phyloP scores from a whole-genome alignment of 75 land plant species.

The Pinus taeda region DNA sequence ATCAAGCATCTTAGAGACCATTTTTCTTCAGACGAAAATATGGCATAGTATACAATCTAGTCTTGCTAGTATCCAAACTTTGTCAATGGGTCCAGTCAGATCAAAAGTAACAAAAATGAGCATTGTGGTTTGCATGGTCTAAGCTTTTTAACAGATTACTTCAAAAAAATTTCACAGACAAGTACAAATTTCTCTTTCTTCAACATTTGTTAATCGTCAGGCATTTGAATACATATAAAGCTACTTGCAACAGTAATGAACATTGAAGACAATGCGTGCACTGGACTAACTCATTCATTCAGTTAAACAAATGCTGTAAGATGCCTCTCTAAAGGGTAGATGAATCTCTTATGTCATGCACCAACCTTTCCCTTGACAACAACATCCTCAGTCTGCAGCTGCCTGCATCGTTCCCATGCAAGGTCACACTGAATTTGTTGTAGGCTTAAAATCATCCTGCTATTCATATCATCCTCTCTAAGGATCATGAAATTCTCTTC shows the following conservation, averaged over 20 bases:
- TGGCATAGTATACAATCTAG: too few relatives aligned
- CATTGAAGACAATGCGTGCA: background rate
- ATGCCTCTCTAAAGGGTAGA: background rate
- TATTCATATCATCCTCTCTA: slow-evolving; percentile 68
- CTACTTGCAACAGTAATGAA: background rate
- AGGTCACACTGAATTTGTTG: slow-evolving; percentile 61
- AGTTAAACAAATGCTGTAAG: background rate
- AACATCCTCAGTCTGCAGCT: slow-evolving; percentile 88
- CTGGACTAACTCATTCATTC: background rate
- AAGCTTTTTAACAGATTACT: too few relatives aligned
- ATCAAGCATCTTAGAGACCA: too few relatives aligned
- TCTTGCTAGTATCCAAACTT: too few relatives aligned
- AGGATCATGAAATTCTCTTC: slow-evolving; percentile 71
- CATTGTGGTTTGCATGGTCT: too few relatives aligned
- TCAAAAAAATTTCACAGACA: too few relatives aligned
- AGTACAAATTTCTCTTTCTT: too few relatives aligned
- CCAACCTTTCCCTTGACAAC: slow-evolving; percentile 75
- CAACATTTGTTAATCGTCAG: too few relatives aligned
- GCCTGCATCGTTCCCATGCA: slow-evolving; percentile 93
- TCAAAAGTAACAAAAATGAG: too few relatives aligned
- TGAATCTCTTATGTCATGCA: background rate
- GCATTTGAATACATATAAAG: too few relatives aligned
- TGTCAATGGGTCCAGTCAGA: too few relatives aligned
- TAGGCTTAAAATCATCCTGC: slow-evolving; percentile 75
- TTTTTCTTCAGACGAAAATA: too few relatives aligned